Percentiles rank a stretch among this genome's conserved stretches.
Evolutionary conservation across 306 rosid genomes (phyloP).

Genomic region (Quillaja saponaria): DNA sequence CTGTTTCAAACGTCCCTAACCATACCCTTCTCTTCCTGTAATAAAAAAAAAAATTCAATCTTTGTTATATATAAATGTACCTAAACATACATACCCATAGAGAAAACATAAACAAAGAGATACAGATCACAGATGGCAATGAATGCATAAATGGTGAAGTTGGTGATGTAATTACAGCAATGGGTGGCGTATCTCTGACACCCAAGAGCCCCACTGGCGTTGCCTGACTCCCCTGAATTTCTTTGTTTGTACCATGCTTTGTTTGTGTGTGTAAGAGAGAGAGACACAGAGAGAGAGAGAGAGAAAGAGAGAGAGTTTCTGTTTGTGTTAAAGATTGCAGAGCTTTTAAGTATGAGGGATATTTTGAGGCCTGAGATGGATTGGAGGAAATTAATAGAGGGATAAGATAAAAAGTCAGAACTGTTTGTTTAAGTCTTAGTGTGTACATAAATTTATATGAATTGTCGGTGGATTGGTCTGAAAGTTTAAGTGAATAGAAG

Average conservation of each 20-base stretch:
- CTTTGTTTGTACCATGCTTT: constrained; percentile 71
- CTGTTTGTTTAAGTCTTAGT: too few species aligned
- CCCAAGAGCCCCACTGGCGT: constrained; percentile 99
- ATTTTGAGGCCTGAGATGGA: constrained; percentile 3
- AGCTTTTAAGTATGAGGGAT: constrained; percentile 3
- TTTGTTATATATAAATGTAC: not conserved
- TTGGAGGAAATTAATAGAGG: constrained; percentile 30
- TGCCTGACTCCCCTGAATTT: constrained; percentile 99
- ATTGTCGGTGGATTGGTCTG: constrained; percentile 68
- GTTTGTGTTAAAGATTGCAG: constrained; percentile 16
- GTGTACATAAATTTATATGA: constrained; percentile 38
- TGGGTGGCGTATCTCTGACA: constrained; percentile 99
- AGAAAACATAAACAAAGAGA: not conserved
- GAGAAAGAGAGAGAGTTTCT: not conserved
- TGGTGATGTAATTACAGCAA: constrained; percentile 57
- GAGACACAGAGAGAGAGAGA: constrained; percentile 9
- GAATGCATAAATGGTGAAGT: not conserved
- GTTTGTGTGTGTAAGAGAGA: not conserved
- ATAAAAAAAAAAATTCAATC: not conserved
- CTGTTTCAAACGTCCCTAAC: constrained; percentile 98
- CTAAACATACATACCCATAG: not conserved
- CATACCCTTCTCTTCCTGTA: constrained; percentile 93
- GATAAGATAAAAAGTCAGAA: too few species aligned
- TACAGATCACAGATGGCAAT: not conserved
- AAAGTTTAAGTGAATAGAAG: constrained; percentile 41